Evolutionary conservation across 805 yeast genomes (phyloP).

Genomic region (Maudiozyma saulgeensis): DNA sequence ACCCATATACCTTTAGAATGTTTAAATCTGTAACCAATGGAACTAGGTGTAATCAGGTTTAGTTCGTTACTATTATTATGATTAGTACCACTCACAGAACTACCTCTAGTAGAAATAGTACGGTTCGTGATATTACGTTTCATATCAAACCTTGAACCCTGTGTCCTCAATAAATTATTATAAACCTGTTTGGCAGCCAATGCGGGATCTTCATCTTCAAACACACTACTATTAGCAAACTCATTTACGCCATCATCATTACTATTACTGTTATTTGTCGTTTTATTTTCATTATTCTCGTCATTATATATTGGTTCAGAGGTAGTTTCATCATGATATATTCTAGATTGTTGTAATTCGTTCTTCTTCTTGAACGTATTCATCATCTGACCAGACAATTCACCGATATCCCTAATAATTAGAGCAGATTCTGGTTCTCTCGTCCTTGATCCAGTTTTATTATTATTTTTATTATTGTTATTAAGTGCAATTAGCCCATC

Average conservation of each 20-base stretch:
- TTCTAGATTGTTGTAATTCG: neutral
- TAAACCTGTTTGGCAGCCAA: constrained; percentile 23
- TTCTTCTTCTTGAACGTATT: constrained; percentile 9
- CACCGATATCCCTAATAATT: constrained; percentile 5
- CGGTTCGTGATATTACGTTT: neutral
- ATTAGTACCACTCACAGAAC: neutral
- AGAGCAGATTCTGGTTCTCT: constrained; percentile 6
- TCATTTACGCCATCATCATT: neutral
- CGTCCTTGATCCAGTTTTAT: neutral
- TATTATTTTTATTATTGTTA: neutral
- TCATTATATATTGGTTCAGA: neutral
- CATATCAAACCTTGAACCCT: constrained; percentile 1
- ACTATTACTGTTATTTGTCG: neutral
- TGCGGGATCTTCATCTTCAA: constrained; percentile 22
- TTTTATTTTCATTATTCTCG: neutral
- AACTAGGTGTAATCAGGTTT: constrained; percentile 9
- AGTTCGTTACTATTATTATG: neutral
- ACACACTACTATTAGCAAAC: neutral
- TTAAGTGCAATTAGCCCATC: no score
- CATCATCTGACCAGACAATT: constrained; percentile 8
- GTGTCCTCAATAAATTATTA: constrained; percentile 19
- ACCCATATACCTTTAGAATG: constrained; percentile 8
- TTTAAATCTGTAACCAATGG: constrained; percentile 8
- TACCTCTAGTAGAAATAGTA: neutral
- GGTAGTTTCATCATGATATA: neutral